Evolutionary conservation across 345 rosid species (phyloP).

Genomic region (Heritiera fomes): DNA sequence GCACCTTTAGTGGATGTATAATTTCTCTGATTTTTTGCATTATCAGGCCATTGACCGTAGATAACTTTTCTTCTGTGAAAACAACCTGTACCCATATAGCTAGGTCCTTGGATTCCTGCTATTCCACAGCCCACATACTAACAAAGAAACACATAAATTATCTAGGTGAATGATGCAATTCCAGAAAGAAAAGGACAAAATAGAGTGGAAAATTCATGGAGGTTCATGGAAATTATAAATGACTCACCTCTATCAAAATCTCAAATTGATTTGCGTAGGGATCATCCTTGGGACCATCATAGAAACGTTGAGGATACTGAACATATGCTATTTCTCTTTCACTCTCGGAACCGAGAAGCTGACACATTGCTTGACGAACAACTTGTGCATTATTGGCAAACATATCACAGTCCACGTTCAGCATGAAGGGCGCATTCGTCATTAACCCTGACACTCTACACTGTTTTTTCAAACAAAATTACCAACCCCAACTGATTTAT

Average conservation of each 20-base stretch:
- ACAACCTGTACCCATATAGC: slow-evolving; percentile 58
- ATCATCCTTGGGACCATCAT: slow-evolving; percentile 39
- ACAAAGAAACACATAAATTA: background rate
- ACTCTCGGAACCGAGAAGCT: slow-evolving; percentile 29
- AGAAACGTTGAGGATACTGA: slow-evolving; percentile 53
- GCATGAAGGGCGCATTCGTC: slow-evolving; percentile 73
- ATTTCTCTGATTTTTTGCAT: slow-evolving; percentile 22
- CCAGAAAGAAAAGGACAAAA: background rate
- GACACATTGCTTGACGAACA: slow-evolving; percentile 53
- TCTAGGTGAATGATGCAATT: background rate
- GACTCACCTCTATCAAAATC: slow-evolving; percentile 28
- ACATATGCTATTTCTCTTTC: slow-evolving; percentile 44
- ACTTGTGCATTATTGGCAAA: slow-evolving; percentile 53
- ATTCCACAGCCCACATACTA: slow-evolving; percentile 43
- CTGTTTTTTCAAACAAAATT: slow-evolving; percentile 26
- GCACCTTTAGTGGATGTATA: slow-evolving; percentile 23
- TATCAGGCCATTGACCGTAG: slow-evolving; percentile 46
- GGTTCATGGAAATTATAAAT: too few relatives aligned
- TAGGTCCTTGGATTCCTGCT: slow-evolving; percentile 56
- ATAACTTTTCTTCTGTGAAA: slow-evolving; percentile 63
- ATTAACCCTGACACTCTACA: slow-evolving; percentile 67
- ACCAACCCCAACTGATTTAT: background rate
- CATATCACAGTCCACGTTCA: slow-evolving; percentile 85
- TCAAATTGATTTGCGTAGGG: slow-evolving; percentile 39
- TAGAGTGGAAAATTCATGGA: background rate